These are phyloP conservation scores for Misopates orontium DNA, from an alignment of 257 asterid species.

Conservation along the genomic window DNA sequence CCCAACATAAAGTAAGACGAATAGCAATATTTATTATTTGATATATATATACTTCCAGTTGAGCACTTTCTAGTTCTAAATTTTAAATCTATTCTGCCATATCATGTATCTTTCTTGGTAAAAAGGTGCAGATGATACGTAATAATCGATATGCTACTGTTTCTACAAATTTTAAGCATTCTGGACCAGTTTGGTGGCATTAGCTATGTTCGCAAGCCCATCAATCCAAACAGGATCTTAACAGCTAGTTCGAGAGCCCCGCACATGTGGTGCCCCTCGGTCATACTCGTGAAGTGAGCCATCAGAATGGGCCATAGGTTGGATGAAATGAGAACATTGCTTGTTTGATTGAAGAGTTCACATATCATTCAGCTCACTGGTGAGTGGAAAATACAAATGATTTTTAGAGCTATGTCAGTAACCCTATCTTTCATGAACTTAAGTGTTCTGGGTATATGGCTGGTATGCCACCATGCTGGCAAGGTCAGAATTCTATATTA, in stretches of 20 bases:
- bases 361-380: slow-evolving; percentile 1
- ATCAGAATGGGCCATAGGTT: slow-evolving; percentile 5
- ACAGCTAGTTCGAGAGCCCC: not conserved
- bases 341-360: slow-evolving; percentile 2
- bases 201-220: not conserved
- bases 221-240: not conserved
- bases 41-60: not conserved
- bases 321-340: not conserved
- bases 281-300: not conserved
- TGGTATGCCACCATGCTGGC: not conserved
- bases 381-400: slow-evolving; percentile 11
- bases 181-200: not conserved
- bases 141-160: slow-evolving; percentile 5
- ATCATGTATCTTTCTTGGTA: not conserved
- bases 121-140: not conserved
- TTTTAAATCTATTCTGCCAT: slow-evolving; percentile 1
- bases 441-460: not conserved
- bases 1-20: not conserved
- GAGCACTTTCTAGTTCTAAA: not conserved
- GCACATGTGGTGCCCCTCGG: not conserved
- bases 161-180: not conserved
- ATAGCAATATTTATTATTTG: not conserved
- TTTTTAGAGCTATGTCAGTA: not conserved
- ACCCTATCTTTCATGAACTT: not conserved
- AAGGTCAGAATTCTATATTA: slow-evolving; percentile 16